These are phyloP conservation scores for Ceraceosorus guamensis DNA, from an alignment of 1,284 basidiomycete genomes.

Conservation along the genomic window DNA sequence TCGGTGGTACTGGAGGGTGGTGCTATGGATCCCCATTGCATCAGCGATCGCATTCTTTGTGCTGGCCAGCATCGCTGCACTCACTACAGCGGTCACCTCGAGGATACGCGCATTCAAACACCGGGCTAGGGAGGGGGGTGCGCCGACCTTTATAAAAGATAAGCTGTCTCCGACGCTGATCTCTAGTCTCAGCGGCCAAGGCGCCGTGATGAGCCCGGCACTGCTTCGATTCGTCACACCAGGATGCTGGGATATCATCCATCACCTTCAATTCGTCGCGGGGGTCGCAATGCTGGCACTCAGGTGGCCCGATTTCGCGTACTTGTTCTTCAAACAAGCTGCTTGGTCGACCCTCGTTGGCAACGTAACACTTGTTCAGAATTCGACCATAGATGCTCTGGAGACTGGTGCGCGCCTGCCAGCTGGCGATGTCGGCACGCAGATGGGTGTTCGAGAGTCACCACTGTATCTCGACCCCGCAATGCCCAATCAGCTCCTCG, in stretches of 20 bases:
- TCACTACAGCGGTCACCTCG: slow-evolving; percentile 24
- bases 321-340: slow-evolving; percentile 52
- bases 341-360: slow-evolving; percentile 49
- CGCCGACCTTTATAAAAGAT: slow-evolving; percentile 31
- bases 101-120: slow-evolving; percentile 26
- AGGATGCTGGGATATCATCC: slow-evolving; percentile 80
- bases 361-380: slow-evolving; percentile 27
- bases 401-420: slow-evolving; percentile 21
- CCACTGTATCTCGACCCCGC: slow-evolving; percentile 68
- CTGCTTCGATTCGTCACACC: slow-evolving; percentile 88
- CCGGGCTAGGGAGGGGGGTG: slow-evolving; percentile 35
- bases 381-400: slow-evolving; percentile 8
- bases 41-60: slow-evolving; percentile 74
- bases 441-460: slow-evolving; percentile 63
- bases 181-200: slow-evolving; percentile 83
- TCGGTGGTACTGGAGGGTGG: slow-evolving; percentile 63
- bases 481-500: slow-evolving; percentile 65
- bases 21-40: slow-evolving; percentile 74
- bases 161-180: slow-evolving; percentile 52
- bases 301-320: slow-evolving; percentile 84
- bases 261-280: slow-evolving; percentile 72
- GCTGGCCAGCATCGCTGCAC: slow-evolving; percentile 67
- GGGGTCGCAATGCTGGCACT: slow-evolving; percentile 84
- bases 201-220: slow-evolving; percentile 73
- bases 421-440: slow-evolving; percentile 45